Base-by-base conservation (phyloP, 352 stramenopile genomes). In the Globisporangium orthogonon region DNA sequence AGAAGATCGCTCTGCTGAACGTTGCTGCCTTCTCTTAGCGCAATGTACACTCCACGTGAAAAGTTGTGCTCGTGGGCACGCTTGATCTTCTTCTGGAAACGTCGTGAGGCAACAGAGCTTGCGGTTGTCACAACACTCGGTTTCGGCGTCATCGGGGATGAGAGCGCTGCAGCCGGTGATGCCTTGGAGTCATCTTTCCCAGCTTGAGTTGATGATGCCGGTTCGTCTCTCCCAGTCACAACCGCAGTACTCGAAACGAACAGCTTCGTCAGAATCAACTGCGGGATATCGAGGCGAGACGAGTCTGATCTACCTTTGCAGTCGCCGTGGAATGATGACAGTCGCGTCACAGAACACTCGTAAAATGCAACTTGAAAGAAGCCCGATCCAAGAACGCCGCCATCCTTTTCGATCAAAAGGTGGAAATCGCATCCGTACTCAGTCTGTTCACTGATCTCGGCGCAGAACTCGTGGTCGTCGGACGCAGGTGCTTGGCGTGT, bases 291-390 rank as follows among this genome's bases (percentile, higher is more conserved):
- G 54, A 69, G 51, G 46, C 54, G 67, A 35, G 52, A 31, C 33
- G 65, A 50, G 41, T 56, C 53, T 30, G 50, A 62, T 11, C 66
- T 64, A 29, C 66, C 60, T 39, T 62, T 67, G n/a, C 58, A 63
- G 33, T 78, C 59, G 3, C 69, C 66, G 13, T 76, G 58, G 33
- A 78, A 66, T 3, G 65, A 69, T 2, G 78, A 77, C 7, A 92
- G 59, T n/a, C 70, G 69, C n/a, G 69, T 65, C 7, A 92, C 54
- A 4, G 82, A 91, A 51, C 83, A 93, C 60, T 95, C 86, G 46
- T 94, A 94, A 52, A 95, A 94, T 9, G 83, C 78, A 55, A 95
- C 78, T 56, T 93, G 86, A 55, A 95, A 91, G 56, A 91, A 91
- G 0, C 85, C 83, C 7, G 83, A 91, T 0, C 82, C 76, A 6